These are phyloP conservation scores for Flaveria sonorensis DNA, from an alignment of 129 eudicot genomes.

Conservation along the genomic window DNA sequence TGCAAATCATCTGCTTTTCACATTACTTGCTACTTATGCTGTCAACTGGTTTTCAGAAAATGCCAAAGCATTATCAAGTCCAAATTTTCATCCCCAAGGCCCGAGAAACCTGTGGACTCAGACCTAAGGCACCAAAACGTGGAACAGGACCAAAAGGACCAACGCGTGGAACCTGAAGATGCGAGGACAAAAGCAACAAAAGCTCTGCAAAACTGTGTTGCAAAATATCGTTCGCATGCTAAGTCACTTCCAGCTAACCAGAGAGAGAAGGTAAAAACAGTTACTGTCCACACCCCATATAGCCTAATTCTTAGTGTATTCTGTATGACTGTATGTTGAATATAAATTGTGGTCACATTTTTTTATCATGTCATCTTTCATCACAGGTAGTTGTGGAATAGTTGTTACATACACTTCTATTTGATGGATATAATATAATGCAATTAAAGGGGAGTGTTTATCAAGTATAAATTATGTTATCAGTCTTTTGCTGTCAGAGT, in stretches of 20 bases:
- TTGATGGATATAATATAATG: neutral
- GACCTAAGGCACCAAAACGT: neutral
- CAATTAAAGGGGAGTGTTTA: neutral
- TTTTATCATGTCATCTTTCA: neutral
- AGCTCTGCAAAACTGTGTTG: conserved; percentile 44
- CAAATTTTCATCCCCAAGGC: neutral
- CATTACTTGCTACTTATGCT: neutral
- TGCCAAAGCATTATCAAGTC: neutral
- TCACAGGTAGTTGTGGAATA: neutral
- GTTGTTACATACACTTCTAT: neutral
- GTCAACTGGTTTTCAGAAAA: neutral
- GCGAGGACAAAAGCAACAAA: conserved; percentile 60
- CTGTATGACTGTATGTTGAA: neutral
- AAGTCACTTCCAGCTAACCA: conserved; percentile 47
- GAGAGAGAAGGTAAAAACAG: conserved; percentile 50
- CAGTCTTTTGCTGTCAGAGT: neutral
- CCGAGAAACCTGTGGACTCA: neutral
- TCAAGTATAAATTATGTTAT: neutral
- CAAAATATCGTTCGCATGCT: conserved; percentile 47
- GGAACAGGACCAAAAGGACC: neutral
- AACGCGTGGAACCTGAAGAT: conserved; percentile 26
- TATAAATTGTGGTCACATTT: neutral
- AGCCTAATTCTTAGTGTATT: neutral
- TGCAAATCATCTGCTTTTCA: neutral
- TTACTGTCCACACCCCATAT: neutral